Evolutionary conservation across 805 yeast genomes (phyloP), one percentile per base, ranked within the genome.

Genomic region (Hemisphaericaspora nanyangensis): DNA sequence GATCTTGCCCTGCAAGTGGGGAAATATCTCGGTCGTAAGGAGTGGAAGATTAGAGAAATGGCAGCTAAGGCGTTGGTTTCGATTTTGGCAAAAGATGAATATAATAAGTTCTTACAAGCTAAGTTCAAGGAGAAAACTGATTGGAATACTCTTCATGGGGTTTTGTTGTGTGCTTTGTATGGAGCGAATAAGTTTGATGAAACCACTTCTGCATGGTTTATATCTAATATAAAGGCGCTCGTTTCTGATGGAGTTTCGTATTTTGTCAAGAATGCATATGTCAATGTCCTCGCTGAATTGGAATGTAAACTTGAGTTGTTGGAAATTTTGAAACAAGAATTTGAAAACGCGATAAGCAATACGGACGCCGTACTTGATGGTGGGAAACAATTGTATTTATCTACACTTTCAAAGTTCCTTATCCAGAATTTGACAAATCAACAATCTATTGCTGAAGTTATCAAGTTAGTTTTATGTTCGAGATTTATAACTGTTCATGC

Each of bases 21-120:
- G 17, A 12, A 29, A 5, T 50, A 82, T 45, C 61, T 90, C 22
- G 63, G 65, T 0, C 75, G 78, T 43, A 60, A 59, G 31, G 65
- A 72, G 39, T 91, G 96, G 96, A 88, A 88, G 50, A 73, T 93
- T 7, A 73, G 99, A 45, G 96, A 90, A 53, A 76, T 86, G 77
- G 85, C 95, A 0, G 86, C 96, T 0, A 71, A 80, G 52, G 76
- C 88, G 4, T 51, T 86, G 2, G 76, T 82, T 0, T 61, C 81
- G 0, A 32, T 44, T 35, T 17, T 36, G 6, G 17, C 22, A 17
- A 17, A 20, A 18, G 26, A 29, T 10, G 46, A 47, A 4, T 67
- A 68, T 25, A 51, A 68, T 5, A 26, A 35, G 3, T 26, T 40
- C 0, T 47, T 75, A n/a, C 15, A 24, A 17, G 17, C n/a, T 12